A percentile compares a stretch with the other conserved stretches of the same genome.
Conservation (phyloP, 495 filamentous ascomycete genomes). For the Amniculicola lignicola region DNA sequence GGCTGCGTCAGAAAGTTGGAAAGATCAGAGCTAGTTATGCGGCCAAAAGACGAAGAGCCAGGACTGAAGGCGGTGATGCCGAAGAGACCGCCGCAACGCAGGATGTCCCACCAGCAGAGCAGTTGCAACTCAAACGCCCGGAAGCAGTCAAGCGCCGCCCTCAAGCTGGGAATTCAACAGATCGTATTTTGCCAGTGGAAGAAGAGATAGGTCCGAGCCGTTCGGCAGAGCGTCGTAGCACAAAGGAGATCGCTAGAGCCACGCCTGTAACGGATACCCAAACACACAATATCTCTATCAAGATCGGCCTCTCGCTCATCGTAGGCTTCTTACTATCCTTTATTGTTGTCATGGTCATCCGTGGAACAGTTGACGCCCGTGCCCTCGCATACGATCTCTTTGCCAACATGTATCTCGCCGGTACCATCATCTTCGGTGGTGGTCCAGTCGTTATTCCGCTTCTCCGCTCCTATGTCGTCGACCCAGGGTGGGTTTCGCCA, state of each 20-base stretch:
- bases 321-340: slow-evolving; percentile 53
- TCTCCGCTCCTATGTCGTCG: slow-evolving; percentile 73
- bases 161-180: slow-evolving; percentile 12
- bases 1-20: slow-evolving; percentile 47
- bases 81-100: slow-evolving; percentile 8
- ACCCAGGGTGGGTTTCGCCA: slow-evolving; percentile 73
- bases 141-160: slow-evolving; percentile 7
- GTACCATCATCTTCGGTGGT: slow-evolving; percentile 87
- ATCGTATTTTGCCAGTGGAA: slow-evolving; percentile 10
- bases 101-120: slow-evolving; percentile 5
- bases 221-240: slow-evolving; percentile 2
- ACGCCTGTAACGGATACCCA: slow-evolving; percentile 18
- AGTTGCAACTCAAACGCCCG: slow-evolving; percentile 4
- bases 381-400: slow-evolving; percentile 63
- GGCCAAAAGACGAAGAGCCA: slow-evolving; percentile 5
- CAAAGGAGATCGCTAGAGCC: slow-evolving; percentile 7
- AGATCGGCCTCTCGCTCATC: slow-evolving; percentile 50
- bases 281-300: slow-evolving; percentile 42
- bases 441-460: slow-evolving; percentile 84
- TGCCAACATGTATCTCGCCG: slow-evolving; percentile 77
- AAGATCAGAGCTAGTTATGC: slow-evolving; percentile 28
- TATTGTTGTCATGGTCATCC: slow-evolving; percentile 57
- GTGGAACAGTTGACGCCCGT: slow-evolving; percentile 46
- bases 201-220: slow-evolving; percentile 12
- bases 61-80: slow-evolving; percentile 9